Evolutionary conservation across 345 rosid genomes (phyloP).

Genomic region (Salix purpurea): DNA sequence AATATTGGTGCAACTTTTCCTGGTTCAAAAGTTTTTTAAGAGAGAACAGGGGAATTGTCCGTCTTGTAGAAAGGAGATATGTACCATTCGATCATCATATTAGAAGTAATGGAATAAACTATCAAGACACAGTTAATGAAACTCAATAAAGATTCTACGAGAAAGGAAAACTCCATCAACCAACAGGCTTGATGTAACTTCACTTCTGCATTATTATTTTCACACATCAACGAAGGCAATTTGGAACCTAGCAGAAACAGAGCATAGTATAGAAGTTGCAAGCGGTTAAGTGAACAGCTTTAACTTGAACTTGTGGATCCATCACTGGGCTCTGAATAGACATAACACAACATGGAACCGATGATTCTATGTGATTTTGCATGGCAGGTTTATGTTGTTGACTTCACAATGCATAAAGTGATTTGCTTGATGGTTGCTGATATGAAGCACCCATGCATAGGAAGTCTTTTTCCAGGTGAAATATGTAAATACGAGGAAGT

Average conservation of each 20-base stretch:
- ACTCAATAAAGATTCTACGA: not conserved
- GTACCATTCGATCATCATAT: not conserved
- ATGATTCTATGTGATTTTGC: too few species aligned
- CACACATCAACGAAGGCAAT: not conserved
- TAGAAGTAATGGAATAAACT: not conserved
- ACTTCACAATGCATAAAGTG: too few species aligned
- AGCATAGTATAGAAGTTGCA: not conserved
- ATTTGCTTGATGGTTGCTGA: not conserved
- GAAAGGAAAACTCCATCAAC: too few species aligned
- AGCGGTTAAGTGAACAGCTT: not conserved
- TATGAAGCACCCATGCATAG: not conserved
- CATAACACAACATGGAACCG: too few species aligned
- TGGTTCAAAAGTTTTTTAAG: not conserved
- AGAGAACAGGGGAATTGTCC: not conserved
- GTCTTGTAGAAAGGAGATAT: too few species aligned
- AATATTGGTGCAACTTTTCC: not conserved
- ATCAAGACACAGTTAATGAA: not conserved
- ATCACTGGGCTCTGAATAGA: too few species aligned
- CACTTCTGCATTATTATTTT: not conserved
- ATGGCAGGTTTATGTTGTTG: too few species aligned
- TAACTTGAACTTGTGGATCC: not conserved
- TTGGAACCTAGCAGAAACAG: not conserved
- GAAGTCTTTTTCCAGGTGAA: too few species aligned
- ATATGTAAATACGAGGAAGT: too few species aligned
- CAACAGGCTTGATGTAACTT: not conserved